Evolutionary conservation across 768 basidiomycete species (phyloP), one percentile per base, ranked within the genome.

Genomic region (Coprinopsis sp.): DNA sequence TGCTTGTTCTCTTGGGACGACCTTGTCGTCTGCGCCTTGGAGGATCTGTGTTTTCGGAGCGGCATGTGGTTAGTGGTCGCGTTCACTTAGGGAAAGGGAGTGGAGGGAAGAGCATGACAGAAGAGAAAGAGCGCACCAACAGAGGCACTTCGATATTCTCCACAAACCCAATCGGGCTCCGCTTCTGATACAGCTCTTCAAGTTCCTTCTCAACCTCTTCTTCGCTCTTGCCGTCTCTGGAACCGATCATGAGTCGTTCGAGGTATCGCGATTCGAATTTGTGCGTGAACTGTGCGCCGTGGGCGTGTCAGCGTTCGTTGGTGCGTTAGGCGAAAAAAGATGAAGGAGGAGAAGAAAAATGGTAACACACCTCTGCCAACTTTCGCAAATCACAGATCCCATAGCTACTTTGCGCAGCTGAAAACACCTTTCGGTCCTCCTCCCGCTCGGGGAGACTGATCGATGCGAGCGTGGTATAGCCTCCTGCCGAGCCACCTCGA

Each of bases 1-100:
- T 0, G 86, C 75, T 55, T 90, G 87, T n/a, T 69, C 72, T 3
- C 81, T 82, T 0, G 79, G 86, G 1, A 90, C 88, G 27, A 87
- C 72, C 49, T 63, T 66, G 59, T 87, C 84, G 1, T 69, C 58
- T 1, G 73, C 66, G 7, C 85, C 85, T 65, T 89, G 84, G n/a
- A 87, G 64, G 16, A 86, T 75, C 84, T 86, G 44, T 22, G 28
- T n/a, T n/a, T n/a, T n/a, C n/a, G n/a, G n/a, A n/a, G n/a, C n/a
- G n/a, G n/a, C n/a, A n/a, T n/a, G n/a, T n/a, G n/a, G n/a, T n/a
- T n/a, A 23, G 23, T 6, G 23, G 6, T 39, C n/a, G 12, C 21
- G 14, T 33, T 28, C 30, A 7, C 31, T 16, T 31, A 6, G 49
- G 31, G 25, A 19, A 33, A 21, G 47, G 7, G n/a, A 16, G 37